Conservation (phyloP, 208 protist species). For the Novymonas esmeraldas region DNA sequence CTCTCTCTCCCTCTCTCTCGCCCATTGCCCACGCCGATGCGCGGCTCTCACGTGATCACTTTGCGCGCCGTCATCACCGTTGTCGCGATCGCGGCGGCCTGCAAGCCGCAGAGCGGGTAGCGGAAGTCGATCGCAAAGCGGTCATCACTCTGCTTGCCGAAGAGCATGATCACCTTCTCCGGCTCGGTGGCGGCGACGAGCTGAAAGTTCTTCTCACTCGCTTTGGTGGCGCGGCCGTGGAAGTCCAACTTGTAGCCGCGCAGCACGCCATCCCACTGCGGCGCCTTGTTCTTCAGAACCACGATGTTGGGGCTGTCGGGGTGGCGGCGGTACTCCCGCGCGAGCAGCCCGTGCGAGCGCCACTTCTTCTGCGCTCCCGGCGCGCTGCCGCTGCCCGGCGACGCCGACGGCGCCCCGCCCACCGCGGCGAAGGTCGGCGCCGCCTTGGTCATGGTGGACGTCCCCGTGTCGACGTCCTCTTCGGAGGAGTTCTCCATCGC, state of each 20-base stretch:
- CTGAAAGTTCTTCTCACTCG: conserved; percentile 56
- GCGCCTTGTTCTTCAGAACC: conserved; percentile 40
- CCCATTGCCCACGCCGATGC: no score
- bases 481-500: conserved; percentile 33
- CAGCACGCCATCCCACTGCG: conserved; percentile 44
- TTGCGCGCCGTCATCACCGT: conserved; percentile 37
- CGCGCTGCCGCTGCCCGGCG: background rate
- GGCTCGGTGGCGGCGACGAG: conserved; percentile 34
- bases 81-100: conserved; percentile 40
- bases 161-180: conserved; percentile 52
- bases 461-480: conserved; percentile 20
- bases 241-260: conserved; percentile 50
- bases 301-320: conserved; percentile 38
- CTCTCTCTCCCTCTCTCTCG: background rate
- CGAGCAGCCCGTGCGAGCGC: conserved; percentile 26
- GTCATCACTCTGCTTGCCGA: conserved; percentile 42
- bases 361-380: conserved; percentile 19
- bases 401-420: background rate
- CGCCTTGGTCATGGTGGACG: conserved; percentile 13
- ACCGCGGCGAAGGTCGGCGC: conserved; percentile 17
- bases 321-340: conserved; percentile 26
- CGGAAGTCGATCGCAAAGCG: conserved; percentile 45
- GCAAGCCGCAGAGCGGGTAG: conserved; percentile 43
- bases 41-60: conserved; percentile 7
- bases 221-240: conserved; percentile 40